Percentiles rank a stretch among this genome's conserved stretches.
These are phyloP conservation scores for Daldinia sp. DNA, from an alignment of 2,329 filamentous ascomycete genomes.

Conservation along the genomic window DNA sequence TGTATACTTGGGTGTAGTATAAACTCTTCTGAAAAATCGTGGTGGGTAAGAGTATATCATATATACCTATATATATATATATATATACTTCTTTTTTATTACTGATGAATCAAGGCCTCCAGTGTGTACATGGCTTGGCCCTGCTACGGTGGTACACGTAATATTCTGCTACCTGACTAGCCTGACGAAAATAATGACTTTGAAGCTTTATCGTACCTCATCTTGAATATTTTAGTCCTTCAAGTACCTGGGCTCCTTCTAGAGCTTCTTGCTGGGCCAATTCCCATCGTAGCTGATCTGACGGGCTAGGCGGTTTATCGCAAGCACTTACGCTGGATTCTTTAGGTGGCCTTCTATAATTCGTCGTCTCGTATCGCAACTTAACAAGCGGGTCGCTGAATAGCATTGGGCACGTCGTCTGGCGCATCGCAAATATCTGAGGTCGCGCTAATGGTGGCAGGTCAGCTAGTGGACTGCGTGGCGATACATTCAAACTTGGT, in stretches of 20 bases:
- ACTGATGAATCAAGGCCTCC: background rate
- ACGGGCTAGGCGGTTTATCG: conserved; percentile 46
- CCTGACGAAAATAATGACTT: background rate
- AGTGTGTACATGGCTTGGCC: background rate
- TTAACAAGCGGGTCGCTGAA: conserved; percentile 43
- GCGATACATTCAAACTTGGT: conserved; percentile 41
- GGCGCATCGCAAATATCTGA: conserved; percentile 35
- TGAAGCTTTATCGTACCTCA: background rate
- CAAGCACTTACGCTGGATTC: conserved; percentile 22
- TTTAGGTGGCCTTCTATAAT: conserved; percentile 21
- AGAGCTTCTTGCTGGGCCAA: conserved; percentile 39
- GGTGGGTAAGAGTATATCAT: background rate
- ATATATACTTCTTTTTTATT: background rate
- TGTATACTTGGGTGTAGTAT: background rate
- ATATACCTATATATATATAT: background rate
- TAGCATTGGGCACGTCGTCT: conserved; percentile 42
- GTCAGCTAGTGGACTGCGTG: conserved; percentile 42
- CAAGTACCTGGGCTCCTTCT: conserved; percentile 27
- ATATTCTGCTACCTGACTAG: background rate
- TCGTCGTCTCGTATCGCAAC: conserved; percentile 35
- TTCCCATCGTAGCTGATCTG: conserved; percentile 45
- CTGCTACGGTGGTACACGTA: no score
- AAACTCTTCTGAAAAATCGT: background rate
- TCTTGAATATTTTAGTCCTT: conserved; percentile 20
- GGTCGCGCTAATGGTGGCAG: conserved; percentile 26